Evolutionary conservation across 108 stramenopile species (phyloP).

Genomic region (Cyclotella kingstonii): DNA sequence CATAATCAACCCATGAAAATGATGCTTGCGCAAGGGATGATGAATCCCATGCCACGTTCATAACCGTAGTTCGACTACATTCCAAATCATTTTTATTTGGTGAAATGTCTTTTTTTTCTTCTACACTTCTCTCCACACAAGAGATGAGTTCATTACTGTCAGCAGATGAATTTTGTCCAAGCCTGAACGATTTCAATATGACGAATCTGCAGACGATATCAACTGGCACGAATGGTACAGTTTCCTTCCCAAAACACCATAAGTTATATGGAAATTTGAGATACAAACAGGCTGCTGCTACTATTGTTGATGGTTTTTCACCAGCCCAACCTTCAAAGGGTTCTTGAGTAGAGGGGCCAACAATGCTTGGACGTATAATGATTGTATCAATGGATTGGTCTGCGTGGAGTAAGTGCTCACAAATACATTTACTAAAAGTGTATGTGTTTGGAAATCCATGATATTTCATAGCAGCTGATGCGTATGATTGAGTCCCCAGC

Average conservation of each 20-base stretch:
- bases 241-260: constrained; percentile 68
- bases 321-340: constrained; percentile 87
- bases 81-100: constrained; percentile 17
- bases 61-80: constrained; percentile 27
- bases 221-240: constrained; percentile 75
- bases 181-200: constrained; percentile 53
- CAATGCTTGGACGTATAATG: constrained; percentile 85
- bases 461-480: constrained; percentile 76
- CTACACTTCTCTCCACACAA: constrained; percentile 1
- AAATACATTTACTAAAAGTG: constrained; percentile 85
- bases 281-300: constrained; percentile 79
- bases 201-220: constrained; percentile 76
- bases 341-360: constrained; percentile 72
- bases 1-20: constrained; percentile 77
- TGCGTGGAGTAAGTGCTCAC: constrained; percentile 73
- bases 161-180: background rate
- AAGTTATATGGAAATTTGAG: constrained; percentile 73
- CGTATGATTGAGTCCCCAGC: constrained; percentile 70
- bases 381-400: constrained; percentile 50
- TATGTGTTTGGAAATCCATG: constrained; percentile 83
- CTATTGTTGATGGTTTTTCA: constrained; percentile 82
- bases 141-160: background rate
- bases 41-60: constrained; percentile 70
- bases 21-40: constrained; percentile 40
- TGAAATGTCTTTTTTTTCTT: constrained; percentile 39